phyloP scores from a whole-genome alignment of 2,329 filamentous ascomycete species.

The Epichloe aotearoae region DNA sequence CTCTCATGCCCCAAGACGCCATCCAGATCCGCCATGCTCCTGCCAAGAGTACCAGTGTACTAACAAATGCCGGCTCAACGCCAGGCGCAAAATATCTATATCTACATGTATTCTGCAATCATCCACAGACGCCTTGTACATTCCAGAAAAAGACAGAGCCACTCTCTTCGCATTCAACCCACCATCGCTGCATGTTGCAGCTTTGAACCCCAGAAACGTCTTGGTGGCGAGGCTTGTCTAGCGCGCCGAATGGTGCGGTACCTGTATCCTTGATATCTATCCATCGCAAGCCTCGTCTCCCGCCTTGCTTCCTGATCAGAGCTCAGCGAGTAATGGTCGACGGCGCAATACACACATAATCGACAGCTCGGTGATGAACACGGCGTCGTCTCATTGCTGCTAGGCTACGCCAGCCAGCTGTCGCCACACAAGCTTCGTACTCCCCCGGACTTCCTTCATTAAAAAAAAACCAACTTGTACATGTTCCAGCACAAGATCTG shows the following conservation, averaged over 20 bases:
- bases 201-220: neutral
- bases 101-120: conserved; percentile 10
- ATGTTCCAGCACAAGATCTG: conserved; percentile 13
- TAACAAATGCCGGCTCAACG: conserved; percentile 1
- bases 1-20: conserved; percentile 9
- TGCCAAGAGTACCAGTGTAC: conserved; percentile 7
- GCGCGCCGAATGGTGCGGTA: neutral
- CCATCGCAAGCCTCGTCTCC: neutral
- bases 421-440: neutral
- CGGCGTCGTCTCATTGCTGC: neutral
- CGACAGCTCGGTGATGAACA: neutral
- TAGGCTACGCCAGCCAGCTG: neutral
- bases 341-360: neutral
- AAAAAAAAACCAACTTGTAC: conserved; percentile 11
- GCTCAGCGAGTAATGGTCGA: neutral
- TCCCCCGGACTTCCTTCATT: neutral
- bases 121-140: conserved; percentile 5
- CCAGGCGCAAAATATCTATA: conserved; percentile 8
- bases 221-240: neutral
- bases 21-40: conserved; percentile 12
- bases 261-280: neutral
- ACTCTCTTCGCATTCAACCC: neutral
- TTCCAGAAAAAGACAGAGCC: conserved; percentile 7
- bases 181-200: neutral
- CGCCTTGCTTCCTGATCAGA: neutral